phyloP scores from a whole-genome alignment of 306 rosid genomes.

The Quillaja saponaria region DNA sequence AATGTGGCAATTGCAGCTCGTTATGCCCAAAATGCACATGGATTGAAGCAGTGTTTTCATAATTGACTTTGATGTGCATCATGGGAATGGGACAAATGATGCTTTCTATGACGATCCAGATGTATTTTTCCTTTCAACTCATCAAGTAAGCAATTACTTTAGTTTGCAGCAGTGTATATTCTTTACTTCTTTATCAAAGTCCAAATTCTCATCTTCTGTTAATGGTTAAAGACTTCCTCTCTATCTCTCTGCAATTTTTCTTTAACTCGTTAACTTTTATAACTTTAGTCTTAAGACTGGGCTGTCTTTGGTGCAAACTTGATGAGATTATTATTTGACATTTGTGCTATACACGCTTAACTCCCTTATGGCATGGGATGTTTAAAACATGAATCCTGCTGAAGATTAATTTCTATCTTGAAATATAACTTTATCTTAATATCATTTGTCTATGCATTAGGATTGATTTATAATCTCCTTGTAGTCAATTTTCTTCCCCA shows the following conservation, averaged over 20 bases:
- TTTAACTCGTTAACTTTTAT: conserved; percentile 4
- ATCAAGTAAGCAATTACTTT: conserved; percentile 67
- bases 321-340: too few species aligned
- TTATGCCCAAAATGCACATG: conserved; percentile 81
- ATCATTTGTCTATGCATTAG: background rate
- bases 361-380: too few species aligned
- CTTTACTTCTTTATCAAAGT: conserved; percentile 17
- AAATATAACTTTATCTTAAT: too few species aligned
- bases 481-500: conserved; percentile 4
- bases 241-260: conserved; percentile 1
- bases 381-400: too few species aligned
- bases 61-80: conserved; percentile 91
- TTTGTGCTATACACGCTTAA: too few species aligned
- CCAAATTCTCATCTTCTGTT: conserved; percentile 19
- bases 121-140: conserved; percentile 86
- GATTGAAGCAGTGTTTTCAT: conserved; percentile 81
- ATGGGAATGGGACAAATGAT: conserved; percentile 95
- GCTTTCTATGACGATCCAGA: conserved; percentile 90
- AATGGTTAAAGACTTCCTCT: background rate
- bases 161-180: conserved; percentile 1
- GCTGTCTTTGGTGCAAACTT: conserved; percentile 5
- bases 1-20: conserved; percentile 94
- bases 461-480: conserved; percentile 8
- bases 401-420: too few species aligned
- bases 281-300: conserved; percentile 3